Conservation (phyloP, 768 basidiomycete genomes). For the Asterophora lycoperdoides region DNA sequence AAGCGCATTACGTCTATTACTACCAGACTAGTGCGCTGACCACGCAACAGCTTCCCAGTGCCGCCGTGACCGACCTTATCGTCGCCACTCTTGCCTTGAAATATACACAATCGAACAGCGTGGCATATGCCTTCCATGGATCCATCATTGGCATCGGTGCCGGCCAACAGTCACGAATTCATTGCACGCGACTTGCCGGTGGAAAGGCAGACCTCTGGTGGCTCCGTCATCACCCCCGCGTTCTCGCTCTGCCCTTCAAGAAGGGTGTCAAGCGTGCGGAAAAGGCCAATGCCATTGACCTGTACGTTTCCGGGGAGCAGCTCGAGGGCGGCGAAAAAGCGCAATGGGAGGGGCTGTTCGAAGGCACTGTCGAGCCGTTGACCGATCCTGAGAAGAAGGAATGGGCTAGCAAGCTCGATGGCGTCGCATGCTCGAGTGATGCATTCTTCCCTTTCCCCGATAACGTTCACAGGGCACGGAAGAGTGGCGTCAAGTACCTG, state of each 20-base stretch:
- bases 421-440: slow-evolving; percentile 91
- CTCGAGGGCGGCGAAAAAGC: slow-evolving; percentile 85
- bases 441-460: slow-evolving; percentile 99
- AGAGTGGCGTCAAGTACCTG: slow-evolving; percentile 90
- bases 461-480: slow-evolving; percentile 89
- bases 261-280: slow-evolving; percentile 97
- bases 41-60: slow-evolving; percentile 56
- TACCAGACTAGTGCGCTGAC: slow-evolving; percentile 2
- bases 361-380: slow-evolving; percentile 61
- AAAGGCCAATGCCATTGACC: slow-evolving; percentile 96
- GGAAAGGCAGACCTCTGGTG: slow-evolving; percentile 99
- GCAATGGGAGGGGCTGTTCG: slow-evolving; percentile 91
- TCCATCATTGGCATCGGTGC: slow-evolving; percentile 95
- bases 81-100: slow-evolving; percentile 96
- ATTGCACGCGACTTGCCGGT: slow-evolving; percentile 97
- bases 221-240: slow-evolving; percentile 94
- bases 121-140: slow-evolving; percentile 90
- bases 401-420: slow-evolving; percentile 72
- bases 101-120: slow-evolving; percentile 99
- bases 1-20: slow-evolving; percentile 16
- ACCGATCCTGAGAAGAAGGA: slow-evolving; percentile 65
- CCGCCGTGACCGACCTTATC: slow-evolving; percentile 85
- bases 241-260: slow-evolving; percentile 91
- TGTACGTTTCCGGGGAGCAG: slow-evolving; percentile 88
- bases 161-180: slow-evolving; percentile 97